Base-by-base conservation (phyloP, 2,329 filamentous ascomycete genomes). In the Amesomyces nigricolor region DNA sequence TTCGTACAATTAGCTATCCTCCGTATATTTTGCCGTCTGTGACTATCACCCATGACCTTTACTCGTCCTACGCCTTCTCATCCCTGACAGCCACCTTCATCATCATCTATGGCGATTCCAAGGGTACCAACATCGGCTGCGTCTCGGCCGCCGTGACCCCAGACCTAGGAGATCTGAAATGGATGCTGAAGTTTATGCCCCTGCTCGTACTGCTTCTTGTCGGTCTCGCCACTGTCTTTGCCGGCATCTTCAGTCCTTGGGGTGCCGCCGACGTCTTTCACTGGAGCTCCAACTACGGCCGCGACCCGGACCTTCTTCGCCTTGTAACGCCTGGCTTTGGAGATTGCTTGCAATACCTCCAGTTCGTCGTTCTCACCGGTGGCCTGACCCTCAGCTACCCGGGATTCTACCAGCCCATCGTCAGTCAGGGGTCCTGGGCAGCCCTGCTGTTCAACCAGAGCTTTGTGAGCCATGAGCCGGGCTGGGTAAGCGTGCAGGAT, bases 211-310 rank as follows among this genome's bases (percentile, higher is more conserved):
- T 99, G 32, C 73, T 92, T 2, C 77, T 92, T 40, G 89, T 95
- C 45, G 94, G 85, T 2, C 71, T 91, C 56, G 90, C 91, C 13
- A 96, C 92, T 6, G 76, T 91, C 37, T 84, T 90, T 62, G 91
- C 94, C 2, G 88, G 85, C 48, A 89, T 95, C 38, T 92, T 85
- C 68, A 96, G 91, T 66, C 94, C 94, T 0, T 99, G 94, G 92
- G 94, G 94, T 17, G 89, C 90, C 1, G 83, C 83, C 7, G 88
- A 99, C 68, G 79, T 92, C 17, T 97, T 97, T 69, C 86, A 89
- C 62, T 99, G 92, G 91, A 91, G 90, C n/a, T 95, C 90, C 67
- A 99, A 99, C 68, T 97, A 95, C 68, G 94, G 94, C 37, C 85
- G 92, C 63, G 94, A 99, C 64, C 88, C 89, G 58, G 94, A 99